Percentiles rank a stretch among this genome's conserved stretches.
Conservation (phyloP, 805 yeast genomes). For the Myxozyma melibiosi region DNA sequence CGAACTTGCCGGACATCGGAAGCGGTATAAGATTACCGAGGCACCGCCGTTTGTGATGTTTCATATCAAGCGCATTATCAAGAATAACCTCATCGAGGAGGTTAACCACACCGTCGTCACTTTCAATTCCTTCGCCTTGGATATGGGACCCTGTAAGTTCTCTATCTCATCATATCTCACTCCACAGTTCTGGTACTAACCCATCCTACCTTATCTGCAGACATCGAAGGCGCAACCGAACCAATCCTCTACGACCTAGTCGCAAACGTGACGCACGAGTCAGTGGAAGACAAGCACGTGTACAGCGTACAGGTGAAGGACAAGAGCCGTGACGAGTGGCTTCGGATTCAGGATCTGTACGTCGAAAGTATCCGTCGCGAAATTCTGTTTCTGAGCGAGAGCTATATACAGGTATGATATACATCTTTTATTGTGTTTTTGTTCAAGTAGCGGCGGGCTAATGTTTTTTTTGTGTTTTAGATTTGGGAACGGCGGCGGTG, state of each 20-base stretch:
- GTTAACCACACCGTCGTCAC: slow-evolving; percentile 66
- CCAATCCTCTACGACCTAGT: slow-evolving; percentile 48
- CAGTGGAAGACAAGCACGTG: slow-evolving; percentile 39
- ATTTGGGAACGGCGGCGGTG: slow-evolving; percentile 31
- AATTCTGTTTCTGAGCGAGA: slow-evolving; percentile 61
- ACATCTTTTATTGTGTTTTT: slow-evolving; percentile 42
- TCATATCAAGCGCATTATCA: slow-evolving; percentile 58
- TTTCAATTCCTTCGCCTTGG: slow-evolving; percentile 50
- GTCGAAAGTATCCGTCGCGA: slow-evolving; percentile 56
- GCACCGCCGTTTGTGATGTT: slow-evolving; percentile 60
- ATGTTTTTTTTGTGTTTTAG: background rate
- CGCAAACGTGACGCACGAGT: slow-evolving; percentile 52
- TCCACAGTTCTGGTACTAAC: too few relatives aligned
- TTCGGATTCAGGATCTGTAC: slow-evolving; percentile 56
- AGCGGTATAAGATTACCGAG: slow-evolving; percentile 45
- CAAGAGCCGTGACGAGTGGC: slow-evolving; percentile 53
- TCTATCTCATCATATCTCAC: background rate
- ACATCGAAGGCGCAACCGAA: slow-evolving; percentile 26
- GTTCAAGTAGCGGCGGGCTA: background rate
- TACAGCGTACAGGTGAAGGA: slow-evolving; percentile 58
- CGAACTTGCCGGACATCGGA: slow-evolving; percentile 44
- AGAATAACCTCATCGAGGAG: slow-evolving; percentile 44
- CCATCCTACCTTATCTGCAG: background rate
- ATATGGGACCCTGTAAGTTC: slow-evolving; percentile 42
- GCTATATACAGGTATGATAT: slow-evolving; percentile 64